Conservation (phyloP, 164 flowering plant genomes). For the Chimonanthus praecox region DNA sequence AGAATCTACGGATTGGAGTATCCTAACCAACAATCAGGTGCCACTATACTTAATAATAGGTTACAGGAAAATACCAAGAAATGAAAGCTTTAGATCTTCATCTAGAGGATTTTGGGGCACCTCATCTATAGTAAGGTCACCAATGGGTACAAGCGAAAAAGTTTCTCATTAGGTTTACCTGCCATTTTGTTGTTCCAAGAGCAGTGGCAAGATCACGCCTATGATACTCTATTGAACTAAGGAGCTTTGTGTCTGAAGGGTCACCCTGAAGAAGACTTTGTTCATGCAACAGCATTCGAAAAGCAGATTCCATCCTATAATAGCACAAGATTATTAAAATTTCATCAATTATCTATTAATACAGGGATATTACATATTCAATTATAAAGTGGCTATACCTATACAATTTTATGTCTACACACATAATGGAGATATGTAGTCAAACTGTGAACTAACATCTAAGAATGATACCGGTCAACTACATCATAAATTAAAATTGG, state of each 20-base stretch:
- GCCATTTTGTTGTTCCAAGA: slow-evolving; percentile 60
- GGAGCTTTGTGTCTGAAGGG: slow-evolving; percentile 31
- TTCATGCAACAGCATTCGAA: slow-evolving; percentile 42
- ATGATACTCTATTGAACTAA: slow-evolving; percentile 38
- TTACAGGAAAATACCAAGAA: neutral
- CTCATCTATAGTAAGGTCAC: neutral
- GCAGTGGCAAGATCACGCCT: slow-evolving; percentile 49
- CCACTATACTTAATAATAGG: neutral
- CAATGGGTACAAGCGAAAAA: neutral
- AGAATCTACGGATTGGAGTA: neutral
- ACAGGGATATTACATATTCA: neutral
- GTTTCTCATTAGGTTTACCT: slow-evolving; percentile 25
- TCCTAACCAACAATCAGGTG: neutral
- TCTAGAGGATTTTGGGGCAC: neutral
- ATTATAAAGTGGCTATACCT: too few species aligned
- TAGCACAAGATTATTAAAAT: neutral
- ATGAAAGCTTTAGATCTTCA: neutral
- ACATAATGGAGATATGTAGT: too few species aligned
- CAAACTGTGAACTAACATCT: too few species aligned
- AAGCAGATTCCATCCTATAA: slow-evolving; percentile 52
- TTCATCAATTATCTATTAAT: too few species aligned
- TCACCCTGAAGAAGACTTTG: slow-evolving; percentile 34
- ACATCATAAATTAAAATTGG: too few species aligned
- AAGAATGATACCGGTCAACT: too few species aligned
- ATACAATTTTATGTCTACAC: too few species aligned